Base-by-base conservation (phyloP, 139 green algal genomes). In the Chlorella sorokiniana region DNA sequence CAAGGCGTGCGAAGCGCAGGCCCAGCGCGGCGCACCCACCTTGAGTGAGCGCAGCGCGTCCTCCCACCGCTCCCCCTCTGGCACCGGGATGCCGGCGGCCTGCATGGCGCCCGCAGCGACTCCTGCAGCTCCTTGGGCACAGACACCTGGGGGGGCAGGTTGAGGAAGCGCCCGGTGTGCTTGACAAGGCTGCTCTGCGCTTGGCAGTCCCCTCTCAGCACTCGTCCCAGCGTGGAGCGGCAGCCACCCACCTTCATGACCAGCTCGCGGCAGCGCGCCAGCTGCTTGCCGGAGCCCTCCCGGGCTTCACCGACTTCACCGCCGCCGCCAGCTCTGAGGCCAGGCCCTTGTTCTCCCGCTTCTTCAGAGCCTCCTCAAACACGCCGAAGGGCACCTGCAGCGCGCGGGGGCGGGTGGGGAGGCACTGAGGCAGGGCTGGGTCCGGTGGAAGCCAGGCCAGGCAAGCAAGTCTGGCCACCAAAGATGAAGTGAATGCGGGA, bases 331-430 rank as follows among this genome's bases (percentile, higher is more conserved):
- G 75, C 69, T 85, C 14, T n/a, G 63, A 64, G 54, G 83, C 84
- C 22, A 98, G 59, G 4, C 89, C 75, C 44, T 72, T 78, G 86
- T 98, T 97, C 65, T 90, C 86, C 25, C 76, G 70, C 35, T 86
- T 40, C 42, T 91, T 85, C n/a, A 98, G 85, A 4, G 86, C 90
- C 72, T 94, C 78, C 85, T 99, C 97, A 85, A 99, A 99, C 62
- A 88, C 89, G 31, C 95, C 91, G 80, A 99, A 99, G 22, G 97
- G 97, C 73, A 99, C 45, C 70, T 78, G 70, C 45, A 23, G 16
- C 27, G 4, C 3, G 23, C 4, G 61, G 2, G 33, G n/a, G n/a
- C n/a, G n/a, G n/a, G n/a, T n/a, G n/a, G n/a, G n/a, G n/a, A n/a
- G n/a, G n/a, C n/a, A n/a, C n/a, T n/a, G n/a, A n/a, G n/a, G n/a